Base-by-base conservation (phyloP, 352 stramenopile genomes). In the Globisporangium radiosum region DNA sequence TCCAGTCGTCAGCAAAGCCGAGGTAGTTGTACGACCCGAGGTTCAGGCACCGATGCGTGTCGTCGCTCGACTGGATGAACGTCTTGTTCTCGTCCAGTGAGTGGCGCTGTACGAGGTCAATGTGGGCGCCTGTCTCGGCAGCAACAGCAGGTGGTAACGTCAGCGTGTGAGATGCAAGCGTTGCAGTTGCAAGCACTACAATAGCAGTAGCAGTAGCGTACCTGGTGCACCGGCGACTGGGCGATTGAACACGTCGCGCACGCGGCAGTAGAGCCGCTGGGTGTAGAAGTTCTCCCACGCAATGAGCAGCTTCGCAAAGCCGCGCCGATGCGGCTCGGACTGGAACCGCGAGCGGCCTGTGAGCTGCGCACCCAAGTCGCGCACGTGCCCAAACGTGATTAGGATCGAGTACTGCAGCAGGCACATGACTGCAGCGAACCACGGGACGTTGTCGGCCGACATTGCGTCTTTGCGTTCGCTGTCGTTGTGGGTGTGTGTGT, bases 21-120 rank as follows among this genome's bases (percentile, higher is more conserved):
- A 99, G 75, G 76, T 99, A 99, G 81, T 99, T 99, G 85, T 99
- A 99, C 55, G 89, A 98, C 40, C 97, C 97, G 1, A 99, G 73
- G 77, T 99, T 99, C n/a, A 99, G 71, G 66, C 94, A 99, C 50
- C 78, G 70, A 15, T 90, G 78, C 40, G 85, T 70, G 54, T 68
- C 79, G 36, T 76, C 77, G 25, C 86, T 71, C 48, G 86, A 87
- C 52, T 87, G 76, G 55, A 87, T 71, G 44, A 90, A 66, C 33
- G 87, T 91, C 71, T 90, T 91, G 74, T 92, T 89, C 59, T 85
- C 85, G 59, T 95, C 83, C n/a, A 79, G 62, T 42, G 78, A 90
- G 65, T 90, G 86, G 50, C 97, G 90, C 71, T 99, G 90, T 50
- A 99, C 83, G 7, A 99, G 90, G 44, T 97, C 79, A 59, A 99